Base-by-base conservation (phyloP, 2,329 filamentous ascomycete genomes). In the Colletotrichum siamense region DNA sequence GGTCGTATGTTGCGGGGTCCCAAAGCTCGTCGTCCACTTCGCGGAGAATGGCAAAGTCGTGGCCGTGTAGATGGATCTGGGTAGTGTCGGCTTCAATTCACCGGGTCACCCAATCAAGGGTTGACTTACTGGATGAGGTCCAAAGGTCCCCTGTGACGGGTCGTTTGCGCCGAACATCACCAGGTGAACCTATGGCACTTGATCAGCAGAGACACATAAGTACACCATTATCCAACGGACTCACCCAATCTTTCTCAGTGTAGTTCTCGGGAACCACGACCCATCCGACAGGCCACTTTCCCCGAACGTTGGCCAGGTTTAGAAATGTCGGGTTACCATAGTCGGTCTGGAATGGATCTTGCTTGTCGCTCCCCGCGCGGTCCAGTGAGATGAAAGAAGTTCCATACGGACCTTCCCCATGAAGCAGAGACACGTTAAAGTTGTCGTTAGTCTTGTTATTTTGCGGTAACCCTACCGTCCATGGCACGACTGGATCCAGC, bases 41-140 rank as follows among this genome's bases (percentile, higher is more conserved):
- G 30, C 82, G 79, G 12, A 89, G 78, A 8, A 89, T 81, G 76
- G 84, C 86, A 80, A 90, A 89, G 62, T 89, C 85, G 75, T 90
- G 88, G 6, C 88, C 88, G 79, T 90, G 88, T 18, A 90, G 81
- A 81, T 90, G 88, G 78, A 88, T 87, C 5, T 79, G 8, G 2
- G 4, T 0, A 8, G 75, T 90, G 88, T 6, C 88, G 88, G 79
- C 89, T 88, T 18, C 89, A 81, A 81, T 89, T 87, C 78, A 88
- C 87, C 3, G 76, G 18, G 2, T 18, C 5, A 15, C 7, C 24
- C 26, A 28, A 16, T 2, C 26, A 28, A 28, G 26, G 26, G 5
- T 28, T 28, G 52, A 15, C 71, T 59, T 8, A 73, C 71, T 16
- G 71, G 71, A 32, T 73, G 71, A 49, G 71, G 71, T 1, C 71